Evolutionary conservation across 345 rosid genomes (phyloP).

Genomic region (Iberis pinnata): DNA sequence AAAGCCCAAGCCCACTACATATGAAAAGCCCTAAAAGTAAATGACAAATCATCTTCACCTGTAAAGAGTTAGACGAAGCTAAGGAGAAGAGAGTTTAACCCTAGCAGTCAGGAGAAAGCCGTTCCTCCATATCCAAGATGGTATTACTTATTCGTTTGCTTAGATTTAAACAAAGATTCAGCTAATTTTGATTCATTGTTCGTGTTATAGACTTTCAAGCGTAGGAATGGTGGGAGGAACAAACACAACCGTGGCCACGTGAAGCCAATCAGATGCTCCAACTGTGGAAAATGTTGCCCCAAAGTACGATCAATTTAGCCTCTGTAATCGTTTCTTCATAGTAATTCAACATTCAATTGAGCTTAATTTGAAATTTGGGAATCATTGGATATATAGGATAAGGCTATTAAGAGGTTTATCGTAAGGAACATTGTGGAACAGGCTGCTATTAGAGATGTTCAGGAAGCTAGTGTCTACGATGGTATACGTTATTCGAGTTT

Average conservation of each 20-base stretch:
- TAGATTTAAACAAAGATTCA: too few species aligned
- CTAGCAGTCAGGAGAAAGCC: too few species aligned
- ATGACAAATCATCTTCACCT: too few species aligned
- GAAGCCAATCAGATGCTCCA: background rate
- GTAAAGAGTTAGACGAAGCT: too few species aligned
- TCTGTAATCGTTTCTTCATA: background rate
- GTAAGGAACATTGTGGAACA: slow-evolving; percentile 8
- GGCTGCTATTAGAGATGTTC: slow-evolving; percentile 71
- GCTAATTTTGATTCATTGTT: too few species aligned
- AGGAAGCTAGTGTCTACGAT: background rate
- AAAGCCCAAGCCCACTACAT: too few species aligned
- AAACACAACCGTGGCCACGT: background rate
- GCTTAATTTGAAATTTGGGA: background rate
- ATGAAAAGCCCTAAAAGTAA: too few species aligned
- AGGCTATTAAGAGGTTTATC: background rate
- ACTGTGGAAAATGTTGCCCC: background rate
- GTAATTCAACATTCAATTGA: background rate
- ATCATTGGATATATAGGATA: background rate
- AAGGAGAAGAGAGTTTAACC: too few species aligned
- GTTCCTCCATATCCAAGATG: too few species aligned
- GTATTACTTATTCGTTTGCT: too few species aligned
- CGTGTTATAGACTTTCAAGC: background rate
- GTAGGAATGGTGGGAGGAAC: background rate
- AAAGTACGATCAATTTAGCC: too few species aligned
- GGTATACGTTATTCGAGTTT: background rate